Base-by-base conservation (phyloP, 2,329 filamentous ascomycete genomes). In the Stagonosporopsis tanaceti region DNA sequence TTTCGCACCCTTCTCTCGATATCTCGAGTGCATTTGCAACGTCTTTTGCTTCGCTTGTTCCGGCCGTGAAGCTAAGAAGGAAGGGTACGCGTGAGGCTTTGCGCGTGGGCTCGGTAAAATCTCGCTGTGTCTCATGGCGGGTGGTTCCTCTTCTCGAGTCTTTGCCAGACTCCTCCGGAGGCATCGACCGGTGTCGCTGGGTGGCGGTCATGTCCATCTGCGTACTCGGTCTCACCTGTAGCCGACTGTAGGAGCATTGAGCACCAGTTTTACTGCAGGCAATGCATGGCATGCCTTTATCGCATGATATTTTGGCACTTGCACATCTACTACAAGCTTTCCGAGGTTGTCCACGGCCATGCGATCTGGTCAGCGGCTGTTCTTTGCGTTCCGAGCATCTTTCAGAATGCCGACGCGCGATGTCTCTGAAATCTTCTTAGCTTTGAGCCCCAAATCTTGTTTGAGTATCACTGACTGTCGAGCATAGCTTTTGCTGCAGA, bases 351-450 rank as follows among this genome's bases (percentile, higher is more conserved):
- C 52, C 52, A 17, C 52, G 52, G 2, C 38, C 17, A 22, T 28
- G 20, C 22, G 39, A 22, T 24, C 6, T 24, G 7, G 38, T 14
- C 17, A 54, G 4, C 1, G 45, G 17, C 14, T 11, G 45, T n/a
- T 45, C 52, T 9, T 28, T 22, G 25, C 52, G 44, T 32, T 37
- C 27, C 17, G 52, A 20, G 24, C 45, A 54, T 38, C 24, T 37
- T 15, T 48, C 52, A 6, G 52, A 28, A n/a, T 54, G 52, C 11
- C 45, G 52, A 15, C 39, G 38, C 17, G 38, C 52, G 37, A 54
- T 44, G 6, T 54, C 52, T 24, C 52, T 54, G 24, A 2, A 14
- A 35, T 12, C 7, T 11, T 4, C 2, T 11, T 9, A 15, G 1
- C 2, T 2, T 17, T 8, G n/a, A n/a, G 30, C 38, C n/a, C n/a